Percentiles rank a stretch among this genome's conserved stretches.
Evolutionary conservation across 1,284 basidiomycete species (phyloP).

Genomic region (Sanghuangporus baumii): DNA sequence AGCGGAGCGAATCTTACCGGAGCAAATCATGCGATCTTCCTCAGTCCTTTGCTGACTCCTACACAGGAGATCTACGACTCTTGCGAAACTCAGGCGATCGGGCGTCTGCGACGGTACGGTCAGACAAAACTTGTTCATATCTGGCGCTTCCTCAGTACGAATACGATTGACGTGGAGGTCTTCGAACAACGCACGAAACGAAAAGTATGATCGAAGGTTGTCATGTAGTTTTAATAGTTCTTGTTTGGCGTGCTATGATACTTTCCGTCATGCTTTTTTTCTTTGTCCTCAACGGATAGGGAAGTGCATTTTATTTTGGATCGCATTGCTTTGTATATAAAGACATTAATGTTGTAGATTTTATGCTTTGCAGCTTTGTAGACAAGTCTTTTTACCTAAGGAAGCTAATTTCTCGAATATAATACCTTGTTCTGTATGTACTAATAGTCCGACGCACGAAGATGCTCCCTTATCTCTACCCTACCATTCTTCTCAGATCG

Average conservation of each 20-base stretch:
- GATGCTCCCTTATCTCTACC: no score
- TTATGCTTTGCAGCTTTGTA: no score
- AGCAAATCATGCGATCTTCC: conserved; percentile 93
- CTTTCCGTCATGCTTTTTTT: not conserved
- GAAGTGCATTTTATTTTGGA: not conserved
- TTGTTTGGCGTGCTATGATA: not conserved
- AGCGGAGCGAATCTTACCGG: conserved; percentile 90
- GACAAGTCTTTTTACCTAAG: no score
- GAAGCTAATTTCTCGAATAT: no score
- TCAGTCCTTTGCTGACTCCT: conserved; percentile 80
- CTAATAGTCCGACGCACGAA: no score
- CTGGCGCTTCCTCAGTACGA: conserved; percentile 73
- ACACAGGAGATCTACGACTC: conserved; percentile 81
- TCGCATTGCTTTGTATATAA: no score
- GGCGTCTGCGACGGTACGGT: conserved; percentile 82
- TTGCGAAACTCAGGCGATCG: conserved; percentile 86
- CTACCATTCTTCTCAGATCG: no score
- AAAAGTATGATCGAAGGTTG: not conserved
- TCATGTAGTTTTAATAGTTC: not conserved
- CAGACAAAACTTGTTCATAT: conserved; percentile 78
- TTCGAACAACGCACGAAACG: conserved; percentile 41
- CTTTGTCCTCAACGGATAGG: not conserved
- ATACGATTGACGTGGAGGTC: conserved; percentile 86
- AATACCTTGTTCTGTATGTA: no score
- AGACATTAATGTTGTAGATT: no score